Base-by-base conservation (phyloP, 331 rosid genomes). In the Quercus lobata region DNA sequence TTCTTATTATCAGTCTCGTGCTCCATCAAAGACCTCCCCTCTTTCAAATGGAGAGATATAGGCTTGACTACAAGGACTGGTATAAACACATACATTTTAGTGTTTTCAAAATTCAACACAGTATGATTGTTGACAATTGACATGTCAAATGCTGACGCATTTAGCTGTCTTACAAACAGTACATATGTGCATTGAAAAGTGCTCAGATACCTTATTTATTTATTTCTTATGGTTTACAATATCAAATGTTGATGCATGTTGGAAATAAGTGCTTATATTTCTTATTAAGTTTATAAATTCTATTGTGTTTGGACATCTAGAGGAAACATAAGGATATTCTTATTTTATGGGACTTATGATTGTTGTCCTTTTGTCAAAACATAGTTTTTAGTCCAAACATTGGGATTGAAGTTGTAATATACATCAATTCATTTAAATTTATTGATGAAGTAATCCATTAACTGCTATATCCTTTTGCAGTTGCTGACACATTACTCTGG, bases 401-500 rank as follows among this genome's bases (percentile, higher is more conserved):
- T 74, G 69, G 76, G 75, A 57, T 62, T 58, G 44, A 15, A 71
- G 72, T 73, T 72, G 41, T 65, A 29, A 46, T 56, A 73, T 83
- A 52, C 66, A 37, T 66, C 52, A 14, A 56, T 79, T 37, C 74
- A 81, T 81, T 35, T 49, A 15, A 41, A 71, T 62, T 53, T 60
- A 57, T 37, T 80, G 81, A 77, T 82, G 75, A 65, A 54, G 68
- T 44, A 68, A 74, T 74, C 37, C 34, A 62, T 83, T 84, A 63
- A 18, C 68, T 71, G 22, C 68, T 5, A 74, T 79, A 11, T 37
- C 56, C 25, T 57, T 81, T 86, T 86, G 84, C 97, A 95, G 99
- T 92, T 89, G 97, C 99, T 76, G 98, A 95, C 74, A 84, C 90
- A 5, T 86, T 95, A 83, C 99, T 95, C 74, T 95, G 99, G 99